Percentiles rank a stretch among this genome's conserved stretches.
Evolutionary conservation across 1,139 yeast genomes (phyloP).

Genomic region (Eremothecium gossypii): DNA sequence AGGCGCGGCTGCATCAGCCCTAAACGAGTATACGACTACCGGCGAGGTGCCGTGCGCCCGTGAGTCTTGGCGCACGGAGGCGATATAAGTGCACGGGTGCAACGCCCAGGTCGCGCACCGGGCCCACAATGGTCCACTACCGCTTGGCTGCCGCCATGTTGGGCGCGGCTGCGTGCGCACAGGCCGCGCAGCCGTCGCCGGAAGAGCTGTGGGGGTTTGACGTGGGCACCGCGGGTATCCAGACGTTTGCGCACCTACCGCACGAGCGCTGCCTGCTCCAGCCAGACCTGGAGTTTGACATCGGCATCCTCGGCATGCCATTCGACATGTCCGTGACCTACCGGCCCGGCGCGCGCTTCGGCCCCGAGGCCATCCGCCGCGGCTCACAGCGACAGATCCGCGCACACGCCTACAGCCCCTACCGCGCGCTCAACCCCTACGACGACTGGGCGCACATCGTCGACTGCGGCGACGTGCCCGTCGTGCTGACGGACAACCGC

Average conservation of each 20-base stretch:
- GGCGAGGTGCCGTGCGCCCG: no score
- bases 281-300: slow-evolving; percentile 42
- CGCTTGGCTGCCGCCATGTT: not conserved
- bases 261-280: slow-evolving; percentile 47
- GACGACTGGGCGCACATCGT: slow-evolving; percentile 55
- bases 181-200: slow-evolving; percentile 15
- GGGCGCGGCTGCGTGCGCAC: not conserved
- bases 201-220: slow-evolving; percentile 52
- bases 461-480: slow-evolving; percentile 79
- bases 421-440: slow-evolving; percentile 60
- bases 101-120: no score
- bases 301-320: slow-evolving; percentile 58
- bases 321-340: slow-evolving; percentile 53
- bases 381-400: slow-evolving; percentile 68
- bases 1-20: no score
- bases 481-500: slow-evolving; percentile 65
- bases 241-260: slow-evolving; percentile 66
- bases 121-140: no score
- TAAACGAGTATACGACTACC: no score
- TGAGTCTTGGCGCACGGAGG: no score
- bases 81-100: no score
- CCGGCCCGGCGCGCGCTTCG: slow-evolving; percentile 69
- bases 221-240: slow-evolving; percentile 64
- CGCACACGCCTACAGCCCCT: slow-evolving; percentile 56
- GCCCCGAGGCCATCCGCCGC: slow-evolving; percentile 64